Evolutionary conservation across 2,329 filamentous ascomycete species (phyloP), one percentile per base, ranked within the genome.

Genomic region (Apiospora rasikravindrae): DNA sequence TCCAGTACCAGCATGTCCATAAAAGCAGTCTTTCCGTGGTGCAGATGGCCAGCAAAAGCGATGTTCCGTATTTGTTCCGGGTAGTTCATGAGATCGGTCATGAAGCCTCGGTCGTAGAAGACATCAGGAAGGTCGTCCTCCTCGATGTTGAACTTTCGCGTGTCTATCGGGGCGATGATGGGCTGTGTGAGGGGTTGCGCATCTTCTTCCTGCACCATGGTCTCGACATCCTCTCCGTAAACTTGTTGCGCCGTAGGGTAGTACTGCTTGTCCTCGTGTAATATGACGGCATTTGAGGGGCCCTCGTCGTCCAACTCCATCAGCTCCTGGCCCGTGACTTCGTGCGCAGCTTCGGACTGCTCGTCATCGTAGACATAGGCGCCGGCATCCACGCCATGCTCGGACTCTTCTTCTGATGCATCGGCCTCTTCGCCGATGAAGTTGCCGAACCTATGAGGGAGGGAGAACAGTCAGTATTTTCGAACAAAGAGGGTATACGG

Each of bases 221-320:
- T 96, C 84, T 99, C 96, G 78, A 99, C 96, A 83, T 96, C 95
- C 77, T 91, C 89, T 70, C 96, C 96, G 81, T 98, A 99, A 57
- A 98, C 92, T 82, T 99, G 96, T 80, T 96, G 92, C 71, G 96
- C 96, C n/a, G 95, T 98, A 42, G 96, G 96, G 81, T 99, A 99
- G 83, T 99, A 99, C 82, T 98, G 96, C 83, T 99, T 99, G 85
- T 99, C 96, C 87, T 99, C 96, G 84, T 99, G 96, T 66, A 99
- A 89, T 72, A 99, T 89, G n/a, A 99, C 95, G 69, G 96, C 96
- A 82, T 98, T 99, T 6, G 95, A 98, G 4, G 96, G 94, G 19
- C 93, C 95, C 68, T 95, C 92, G 82, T 94, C 90, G 80, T 98
- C 96, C 61, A 98, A 85, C 79, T 98, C 94, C 96, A 99, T 98